These are phyloP conservation scores for Hysterangium stoloniferum DNA, from an alignment of 768 basidiomycete genomes.

Conservation along the genomic window DNA sequence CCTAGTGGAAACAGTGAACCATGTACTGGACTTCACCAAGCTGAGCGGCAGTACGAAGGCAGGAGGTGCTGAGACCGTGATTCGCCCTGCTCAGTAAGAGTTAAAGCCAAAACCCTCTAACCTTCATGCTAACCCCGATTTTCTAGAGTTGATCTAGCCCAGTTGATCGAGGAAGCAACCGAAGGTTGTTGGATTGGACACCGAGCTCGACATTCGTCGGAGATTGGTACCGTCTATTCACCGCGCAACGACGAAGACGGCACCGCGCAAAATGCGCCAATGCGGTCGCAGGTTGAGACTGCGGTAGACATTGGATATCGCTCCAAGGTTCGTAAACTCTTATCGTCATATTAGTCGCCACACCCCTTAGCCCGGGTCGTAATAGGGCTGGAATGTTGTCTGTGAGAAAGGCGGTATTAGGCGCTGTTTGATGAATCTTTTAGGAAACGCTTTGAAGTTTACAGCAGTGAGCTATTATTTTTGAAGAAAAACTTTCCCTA, in stretches of 20 bases:
- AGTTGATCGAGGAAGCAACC: slow-evolving; percentile 80
- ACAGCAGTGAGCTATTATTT: slow-evolving; percentile 48
- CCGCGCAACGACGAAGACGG: slow-evolving; percentile 53
- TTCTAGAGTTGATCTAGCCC: slow-evolving; percentile 63
- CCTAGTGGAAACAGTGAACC: slow-evolving; percentile 92
- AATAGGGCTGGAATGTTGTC: slow-evolving; percentile 75
- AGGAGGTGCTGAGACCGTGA: slow-evolving; percentile 71
- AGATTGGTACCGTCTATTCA: slow-evolving; percentile 89
- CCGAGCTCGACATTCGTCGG: slow-evolving; percentile 66
- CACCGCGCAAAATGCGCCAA: slow-evolving; percentile 31
- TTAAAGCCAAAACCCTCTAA: not conserved
- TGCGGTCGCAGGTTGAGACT: slow-evolving; percentile 60
- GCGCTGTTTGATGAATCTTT: slow-evolving; percentile 88
- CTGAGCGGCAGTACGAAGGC: slow-evolving; percentile 78
- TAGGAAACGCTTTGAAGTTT: slow-evolving; percentile 92
- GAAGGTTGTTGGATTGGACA: slow-evolving; percentile 95
- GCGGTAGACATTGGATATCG: slow-evolving; percentile 79
- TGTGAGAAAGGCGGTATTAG: slow-evolving; percentile 92
- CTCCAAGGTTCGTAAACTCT: slow-evolving; percentile 41
- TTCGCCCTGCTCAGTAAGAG: slow-evolving; percentile 54
- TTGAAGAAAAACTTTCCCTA: not conserved
- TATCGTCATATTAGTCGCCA: not conserved
- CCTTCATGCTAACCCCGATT: no score
- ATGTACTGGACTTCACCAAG: slow-evolving; percentile 94
- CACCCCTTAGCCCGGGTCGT: not conserved